Base-by-base conservation (phyloP, 306 rosid species). In the Rosa lucieae region DNA sequence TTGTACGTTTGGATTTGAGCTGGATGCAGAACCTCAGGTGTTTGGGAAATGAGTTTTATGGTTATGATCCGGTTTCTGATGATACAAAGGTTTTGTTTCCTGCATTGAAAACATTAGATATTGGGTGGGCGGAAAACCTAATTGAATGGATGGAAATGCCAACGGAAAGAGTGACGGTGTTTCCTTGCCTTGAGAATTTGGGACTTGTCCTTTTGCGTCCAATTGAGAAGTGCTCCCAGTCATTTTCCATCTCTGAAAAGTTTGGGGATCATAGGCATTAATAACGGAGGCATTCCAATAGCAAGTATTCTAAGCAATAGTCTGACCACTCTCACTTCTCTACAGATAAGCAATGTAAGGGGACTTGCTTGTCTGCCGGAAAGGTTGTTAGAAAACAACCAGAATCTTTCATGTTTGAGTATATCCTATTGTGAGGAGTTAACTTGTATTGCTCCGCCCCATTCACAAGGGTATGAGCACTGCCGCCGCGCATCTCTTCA, bases 281-380 rank as follows among this genome's bases (percentile, higher is more conserved):
- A 29, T 13, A 62, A 8, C 42, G 8, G 52, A 48, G 15, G 20
- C 68, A 26, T 11, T 7, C 42, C 42, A 11, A 2, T 29, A 17
- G n/a, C 20, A 63, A 32, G 20, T 63, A 63, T 63, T 63, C 42
- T 63, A 5, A 63, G 44, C 42, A 62, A 6, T 62, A 11, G 5
- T 1, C 68, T 62, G 14, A 62, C 68, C 7, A 62, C 18, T 62
- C 68, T 62, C 68, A 62, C 42, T 11, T 2, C 2, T 62, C 18
- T 23, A 1, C 0, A 0, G 3, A 62, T 62, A 29, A 0, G 0
- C 17, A 0, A 4, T 26, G 42, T 29, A 3, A 4, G 1, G 1
- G 42, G 20, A 5, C 68, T 29, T 29, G 14, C 68, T 26, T 62
- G 68, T 62, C 40, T 62, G 68, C 68, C 68, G 3, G 68, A 62